Evolutionary conservation across 1,139 yeast genomes (phyloP).

Genomic region (Yueomyces sp.): DNA sequence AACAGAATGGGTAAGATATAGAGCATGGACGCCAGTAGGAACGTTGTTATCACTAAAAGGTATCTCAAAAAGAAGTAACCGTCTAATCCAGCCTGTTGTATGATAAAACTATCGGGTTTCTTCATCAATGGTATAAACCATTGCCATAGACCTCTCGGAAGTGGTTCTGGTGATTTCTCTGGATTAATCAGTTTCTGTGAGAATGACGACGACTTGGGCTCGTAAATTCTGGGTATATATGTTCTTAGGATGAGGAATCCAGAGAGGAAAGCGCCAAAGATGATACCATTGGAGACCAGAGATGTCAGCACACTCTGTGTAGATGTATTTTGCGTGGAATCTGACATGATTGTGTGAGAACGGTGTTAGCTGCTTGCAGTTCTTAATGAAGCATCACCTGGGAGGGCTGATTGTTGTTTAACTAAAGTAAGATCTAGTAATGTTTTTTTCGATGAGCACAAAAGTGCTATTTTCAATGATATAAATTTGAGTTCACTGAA

Average conservation of each 20-base stretch:
- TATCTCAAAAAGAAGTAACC: conserved; percentile 60
- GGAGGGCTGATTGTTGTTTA: too few relatives aligned
- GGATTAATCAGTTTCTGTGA: conserved; percentile 41
- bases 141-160: conserved; percentile 49
- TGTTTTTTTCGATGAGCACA: too few relatives aligned
- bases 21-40: conserved; percentile 29
- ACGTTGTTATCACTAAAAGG: conserved; percentile 33
- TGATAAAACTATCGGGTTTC: conserved; percentile 50
- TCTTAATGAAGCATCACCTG: too few relatives aligned
- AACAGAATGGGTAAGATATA: conserved; percentile 46
- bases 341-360: not conserved
- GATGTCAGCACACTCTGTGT: conserved; percentile 56
- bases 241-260: conserved; percentile 43
- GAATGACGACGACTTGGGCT: conserved; percentile 41
- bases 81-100: conserved; percentile 66
- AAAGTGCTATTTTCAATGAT: too few relatives aligned
- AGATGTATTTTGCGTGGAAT: conserved; percentile 30
- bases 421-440: too few relatives aligned
- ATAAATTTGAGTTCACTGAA: too few relatives aligned
- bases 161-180: conserved; percentile 48
- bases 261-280: conserved; percentile 41
- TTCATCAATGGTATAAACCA: conserved; percentile 47
- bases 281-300: conserved; percentile 39
- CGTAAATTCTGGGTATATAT: conserved; percentile 48
- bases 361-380: not conserved